These are phyloP conservation scores for Solanum chaucha DNA, from an alignment of 257 asterid species.

Conservation along the genomic window DNA sequence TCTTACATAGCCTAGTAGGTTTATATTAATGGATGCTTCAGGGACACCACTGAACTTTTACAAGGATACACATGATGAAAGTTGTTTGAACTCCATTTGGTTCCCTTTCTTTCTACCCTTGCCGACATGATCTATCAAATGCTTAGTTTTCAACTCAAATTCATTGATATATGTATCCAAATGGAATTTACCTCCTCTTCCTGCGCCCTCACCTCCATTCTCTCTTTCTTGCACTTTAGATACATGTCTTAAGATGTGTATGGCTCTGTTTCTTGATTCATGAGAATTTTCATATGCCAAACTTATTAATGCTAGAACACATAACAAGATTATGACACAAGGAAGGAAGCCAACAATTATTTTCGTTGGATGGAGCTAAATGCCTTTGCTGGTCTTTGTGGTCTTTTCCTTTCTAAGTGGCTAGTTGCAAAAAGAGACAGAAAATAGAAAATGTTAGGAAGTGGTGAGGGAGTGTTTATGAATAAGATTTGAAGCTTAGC, in stretches of 20 bases:
- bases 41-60: conserved; percentile 1
- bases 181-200: neutral
- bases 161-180: neutral
- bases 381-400: neutral
- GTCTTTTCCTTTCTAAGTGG: neutral
- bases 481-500: neutral
- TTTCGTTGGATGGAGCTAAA: neutral
- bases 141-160: neutral
- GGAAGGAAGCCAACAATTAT: conserved; percentile 9
- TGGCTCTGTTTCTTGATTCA: neutral
- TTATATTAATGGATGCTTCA: neutral
- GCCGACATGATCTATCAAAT: neutral
- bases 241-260: conserved; percentile 1
- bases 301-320: conserved; percentile 3
- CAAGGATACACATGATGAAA: conserved; percentile 14
- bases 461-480: neutral
- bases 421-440: too few relatives aligned
- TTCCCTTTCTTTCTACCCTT: conserved; percentile 23
- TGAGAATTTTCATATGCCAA: conserved; percentile 12
- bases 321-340: conserved; percentile 16
- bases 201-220: conserved; percentile 6
- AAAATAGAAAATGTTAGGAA: too few relatives aligned
- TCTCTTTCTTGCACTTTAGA: neutral
- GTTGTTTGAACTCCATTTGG: conserved; percentile 28
- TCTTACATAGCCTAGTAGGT: too few relatives aligned